Base-by-base conservation (phyloP, 2,329 filamentous ascomycete species). In the Sclerotinia nivalis region DNA sequence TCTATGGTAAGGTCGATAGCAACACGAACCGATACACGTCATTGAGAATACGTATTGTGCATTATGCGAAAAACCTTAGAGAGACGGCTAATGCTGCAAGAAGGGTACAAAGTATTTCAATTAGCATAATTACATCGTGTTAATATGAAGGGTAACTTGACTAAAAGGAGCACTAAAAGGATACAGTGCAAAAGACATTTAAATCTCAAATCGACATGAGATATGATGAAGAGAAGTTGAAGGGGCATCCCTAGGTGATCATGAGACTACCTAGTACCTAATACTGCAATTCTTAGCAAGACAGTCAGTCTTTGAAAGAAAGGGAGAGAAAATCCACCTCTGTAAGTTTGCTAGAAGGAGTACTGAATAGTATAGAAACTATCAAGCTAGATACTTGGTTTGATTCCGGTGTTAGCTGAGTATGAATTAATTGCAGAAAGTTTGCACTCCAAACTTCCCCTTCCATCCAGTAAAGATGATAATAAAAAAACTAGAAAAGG, bases 251-350 rank as follows among this genome's bases (percentile, higher is more conserved):
- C 13, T 18, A 20, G 28, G 28, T 20, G 22, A 37, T 50, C 60
- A 37, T 50, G 31, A 62, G 15, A 50, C 45, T 6, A 7, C 12
- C 20, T 22, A 15, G 15, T 15, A 28, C 7, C 12, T 18, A 50
- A 50, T 25, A 34, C 60, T 37, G 37, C 45, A 12, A 20, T 50
- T 50, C 59, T 50, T 49, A 62, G 59, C 13, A 62, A 62, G 60
- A 62, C 60, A 64, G 20, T 20, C 60, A 64, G 20, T 20, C 31
- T 64, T 40, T 9, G 31, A 20, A n/a, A 15, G 31, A 50, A 64
- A 34, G 45, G 45, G 28, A n/a, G 20, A 28, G 43, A n/a, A 49
- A 37, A 49, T 20, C 22, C 50, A 10, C 45, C 15, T 62, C 45
- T 15, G 45, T n/a, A 25, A 52, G 13, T 52, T 25, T 50, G 31